Base-by-base conservation (phyloP, 306 rosid species). In the Dryas alaskensis region DNA sequence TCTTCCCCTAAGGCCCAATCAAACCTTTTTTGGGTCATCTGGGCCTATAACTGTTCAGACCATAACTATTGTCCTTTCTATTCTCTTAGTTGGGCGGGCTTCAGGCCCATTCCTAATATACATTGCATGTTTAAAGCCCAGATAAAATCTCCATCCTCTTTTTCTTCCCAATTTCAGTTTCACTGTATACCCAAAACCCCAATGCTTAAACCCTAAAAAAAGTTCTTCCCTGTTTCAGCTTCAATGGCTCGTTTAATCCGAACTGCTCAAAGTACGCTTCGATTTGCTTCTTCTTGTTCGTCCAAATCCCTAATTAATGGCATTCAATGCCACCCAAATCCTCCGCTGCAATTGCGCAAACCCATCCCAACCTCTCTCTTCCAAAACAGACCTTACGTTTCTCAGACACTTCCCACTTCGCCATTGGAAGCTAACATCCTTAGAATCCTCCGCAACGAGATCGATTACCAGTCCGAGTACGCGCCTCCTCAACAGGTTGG, bases 401-500 rank as follows among this genome's bases (percentile, higher is more conserved):
- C 84, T 51, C 79, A 85, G n/a, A 25, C 84, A n/a, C 11, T 67
- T 14, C 5, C 83, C 55, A 85, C 81, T 68, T 93, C 98, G 60
- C 94, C 89, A 13, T 74, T 91, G 80, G 86, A 87, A 17, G 81
- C 92, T 10, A 89, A 85, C 88, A 84, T 89, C 53, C 60, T 89
- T 58, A 80, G 96, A 80, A 76, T 89, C 17, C 89, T 91, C n/a
- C 82, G 82, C 7, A 85, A 81, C 73, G 96, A 91, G 73, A 84
- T 89, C 27, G 81, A 81, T 72, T 88, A 83, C 82, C 91, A 83
- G 46, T 72, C 57, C 47, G 86, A 84, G 7, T 87, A 77, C 69
- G 91, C 93, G 51, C 96, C 93, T 74, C 90, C 90, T 3, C 76
- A 84, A 5, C 88, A 89, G 97, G 98, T 91, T 85, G 55, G 51